Base-by-base conservation (phyloP, 1,139 yeast genomes). In the Magnusiomyces tetraspermus region DNA sequence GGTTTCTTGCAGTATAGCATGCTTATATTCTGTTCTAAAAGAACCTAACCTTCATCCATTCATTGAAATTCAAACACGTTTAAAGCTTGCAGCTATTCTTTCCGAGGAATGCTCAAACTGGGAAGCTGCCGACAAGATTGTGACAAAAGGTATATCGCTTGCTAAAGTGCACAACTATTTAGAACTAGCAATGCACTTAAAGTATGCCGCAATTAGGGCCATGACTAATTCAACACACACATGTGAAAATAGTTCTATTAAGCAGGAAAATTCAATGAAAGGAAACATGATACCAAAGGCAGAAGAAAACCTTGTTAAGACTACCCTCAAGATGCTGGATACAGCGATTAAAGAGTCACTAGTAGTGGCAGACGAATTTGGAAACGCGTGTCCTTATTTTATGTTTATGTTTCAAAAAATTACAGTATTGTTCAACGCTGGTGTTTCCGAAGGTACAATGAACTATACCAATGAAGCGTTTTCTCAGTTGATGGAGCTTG, bases 31-130 rank as follows among this genome's bases (percentile, higher is more conserved):
- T 13, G 49, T 54, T n/a, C 24, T 54, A 30, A 46, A 42, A 10
- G 56, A 54, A 23, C 54, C 51, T 3, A 47, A 47, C n/a, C 26
- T 51, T 2, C 54, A 49, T 19, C 54, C 56, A 3, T 51, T 49
- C 26, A 46, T 51, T 13, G 54, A 54, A 15, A 50, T 54, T 33
- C 56, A 54, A 24, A 46, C 53, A 43, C 51, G 56, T 1, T 24
- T 54, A 30, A 50, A 52, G 44, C 56, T 54, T 5, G 54, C 56
- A 6, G 30, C 47, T 2, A 19, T 54, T 10, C 43, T 54, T 10
- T 38, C 52, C 40, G 54, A 51, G 5, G 56, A 54, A 48, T 48
- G 53, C 11, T 49, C 51, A 17, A 54, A 54, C 36, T 43, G 42
- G 22, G 49, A 44, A 13, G 54, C 50, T 28, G 56, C 53, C 11